Evolutionary conservation across 371 early-diverging fungal species (phyloP).

Genomic region (Mortierella sp.): DNA sequence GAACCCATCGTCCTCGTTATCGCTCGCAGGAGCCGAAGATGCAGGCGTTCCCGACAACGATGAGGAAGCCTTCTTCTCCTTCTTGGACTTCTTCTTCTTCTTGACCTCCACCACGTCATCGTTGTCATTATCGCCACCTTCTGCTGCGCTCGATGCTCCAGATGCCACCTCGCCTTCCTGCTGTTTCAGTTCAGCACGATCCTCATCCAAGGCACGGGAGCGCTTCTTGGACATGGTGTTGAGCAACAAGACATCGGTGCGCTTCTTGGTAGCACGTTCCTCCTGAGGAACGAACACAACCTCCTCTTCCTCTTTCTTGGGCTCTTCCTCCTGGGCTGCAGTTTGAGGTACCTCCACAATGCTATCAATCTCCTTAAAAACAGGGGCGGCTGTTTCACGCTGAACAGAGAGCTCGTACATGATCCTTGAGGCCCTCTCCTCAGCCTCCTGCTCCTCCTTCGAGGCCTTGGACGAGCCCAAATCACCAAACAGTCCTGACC

Average conservation of each 20-base stretch:
- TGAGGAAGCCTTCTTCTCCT: slow-evolving; percentile 13
- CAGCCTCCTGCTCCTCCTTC: slow-evolving; percentile 33
- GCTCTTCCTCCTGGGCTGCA: neutral
- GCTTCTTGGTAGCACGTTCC: slow-evolving; percentile 56
- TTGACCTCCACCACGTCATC: slow-evolving; percentile 15
- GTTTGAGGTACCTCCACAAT: slow-evolving; percentile 19
- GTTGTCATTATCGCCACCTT: slow-evolving; percentile 11
- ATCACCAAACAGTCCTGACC: slow-evolving; percentile 66
- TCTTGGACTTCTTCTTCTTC: slow-evolving; percentile 33
- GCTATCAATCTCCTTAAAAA: slow-evolving; percentile 34
- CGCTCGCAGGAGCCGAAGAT: slow-evolving; percentile 28
- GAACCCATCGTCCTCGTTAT: slow-evolving; percentile 24
- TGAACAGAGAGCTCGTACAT: slow-evolving; percentile 51
- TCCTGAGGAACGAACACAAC: slow-evolving; percentile 50
- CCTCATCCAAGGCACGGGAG: slow-evolving; percentile 32
- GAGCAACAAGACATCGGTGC: slow-evolving; percentile 58
- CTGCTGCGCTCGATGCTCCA: slow-evolving; percentile 17
- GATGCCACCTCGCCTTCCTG: slow-evolving; percentile 11
- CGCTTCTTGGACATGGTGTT: slow-evolving; percentile 53
- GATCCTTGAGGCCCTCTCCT: slow-evolving; percentile 48
- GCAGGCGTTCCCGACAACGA: slow-evolving; percentile 19
- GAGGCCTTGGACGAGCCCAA: neutral
- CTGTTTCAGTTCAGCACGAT: slow-evolving; percentile 29
- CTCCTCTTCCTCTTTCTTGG: slow-evolving; percentile 39
- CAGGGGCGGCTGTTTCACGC: slow-evolving; percentile 17